Conservation (phyloP, 1,284 basidiomycete species). For the Ustilago sp. region DNA sequence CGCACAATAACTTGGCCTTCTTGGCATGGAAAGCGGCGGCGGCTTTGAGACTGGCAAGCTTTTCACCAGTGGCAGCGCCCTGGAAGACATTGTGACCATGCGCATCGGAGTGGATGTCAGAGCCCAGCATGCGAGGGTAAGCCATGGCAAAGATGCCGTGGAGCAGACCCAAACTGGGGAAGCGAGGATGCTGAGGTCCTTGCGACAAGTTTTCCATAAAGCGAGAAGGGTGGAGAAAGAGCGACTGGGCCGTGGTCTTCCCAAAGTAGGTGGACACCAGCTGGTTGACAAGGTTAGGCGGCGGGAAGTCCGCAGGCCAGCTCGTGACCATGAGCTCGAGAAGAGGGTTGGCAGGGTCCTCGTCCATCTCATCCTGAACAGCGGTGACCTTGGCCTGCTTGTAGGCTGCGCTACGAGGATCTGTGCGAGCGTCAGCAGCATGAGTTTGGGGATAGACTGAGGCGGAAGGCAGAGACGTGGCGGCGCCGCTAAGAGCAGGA, state of each 20-base stretch:
- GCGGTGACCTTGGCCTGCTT: constrained; percentile 50
- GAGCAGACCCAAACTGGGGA: constrained; percentile 50
- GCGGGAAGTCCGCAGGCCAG: constrained; percentile 61
- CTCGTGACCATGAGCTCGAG: constrained; percentile 55
- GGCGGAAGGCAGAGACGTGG: constrained; percentile 6
- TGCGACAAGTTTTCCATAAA: constrained; percentile 54
- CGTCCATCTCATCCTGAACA: constrained; percentile 45
- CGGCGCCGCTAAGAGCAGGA: constrained; percentile 39
- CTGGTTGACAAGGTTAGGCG: constrained; percentile 52
- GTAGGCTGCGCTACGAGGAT: constrained; percentile 23
- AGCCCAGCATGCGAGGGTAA: constrained; percentile 35
- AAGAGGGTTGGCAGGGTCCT: constrained; percentile 38
- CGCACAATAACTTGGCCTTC: constrained; percentile 36
- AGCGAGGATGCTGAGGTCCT: constrained; percentile 51
- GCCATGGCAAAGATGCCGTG: constrained; percentile 58
- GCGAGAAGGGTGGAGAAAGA: constrained; percentile 48
- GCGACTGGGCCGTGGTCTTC: constrained; percentile 35
- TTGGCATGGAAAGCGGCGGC: constrained; percentile 54
- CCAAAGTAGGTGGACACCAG: constrained; percentile 54
- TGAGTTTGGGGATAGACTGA: constrained; percentile 23
- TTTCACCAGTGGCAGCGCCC: constrained; percentile 33
- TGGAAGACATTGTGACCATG: constrained; percentile 25
- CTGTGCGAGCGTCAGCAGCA: constrained; percentile 29
- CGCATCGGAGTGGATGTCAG: constrained; percentile 20
- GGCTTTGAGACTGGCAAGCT: constrained; percentile 40